Percentiles rank a stretch among this genome's conserved stretches.
phyloP scores from a whole-genome alignment of 2,329 filamentous ascomycete genomes.

The Beauveria sp. region DNA sequence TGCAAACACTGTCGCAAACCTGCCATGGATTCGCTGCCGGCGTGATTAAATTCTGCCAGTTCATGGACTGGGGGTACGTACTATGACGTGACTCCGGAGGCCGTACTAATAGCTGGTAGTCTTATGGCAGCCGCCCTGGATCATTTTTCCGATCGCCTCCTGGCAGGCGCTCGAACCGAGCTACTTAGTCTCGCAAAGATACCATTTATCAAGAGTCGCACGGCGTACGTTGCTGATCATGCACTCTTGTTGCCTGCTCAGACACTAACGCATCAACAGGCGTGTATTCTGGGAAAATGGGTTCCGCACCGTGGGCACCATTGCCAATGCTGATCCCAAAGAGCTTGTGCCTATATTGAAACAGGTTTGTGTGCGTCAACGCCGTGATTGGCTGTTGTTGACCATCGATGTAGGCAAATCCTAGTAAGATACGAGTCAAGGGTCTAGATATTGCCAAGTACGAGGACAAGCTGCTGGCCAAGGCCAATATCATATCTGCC shows the following conservation, averaged over 20 bases:
- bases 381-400: neutral
- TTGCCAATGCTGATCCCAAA: conserved; percentile 61
- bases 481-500: conserved; percentile 60
- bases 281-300: conserved; percentile 70
- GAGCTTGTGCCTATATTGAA: conserved; percentile 65
- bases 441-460: conserved; percentile 50
- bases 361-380: conserved; percentile 35
- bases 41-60: conserved; percentile 71
- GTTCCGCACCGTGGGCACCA: conserved; percentile 56
- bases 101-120: conserved; percentile 27
- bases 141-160: conserved; percentile 66
- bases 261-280: conserved; percentile 16
- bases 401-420: conserved; percentile 47
- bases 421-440: conserved; percentile 53
- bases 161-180: conserved; percentile 64
- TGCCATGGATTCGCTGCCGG: conserved; percentile 73
- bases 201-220: conserved; percentile 69
- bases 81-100: neutral
- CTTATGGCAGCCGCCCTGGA: conserved; percentile 65
- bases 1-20: conserved; percentile 66
- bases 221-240: conserved; percentile 41
- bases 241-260: neutral
- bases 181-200: conserved; percentile 64
- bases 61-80: conserved; percentile 61
- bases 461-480: conserved; percentile 55